Conservation (phyloP, 306 rosid species). For the Dryas drummondii region DNA sequence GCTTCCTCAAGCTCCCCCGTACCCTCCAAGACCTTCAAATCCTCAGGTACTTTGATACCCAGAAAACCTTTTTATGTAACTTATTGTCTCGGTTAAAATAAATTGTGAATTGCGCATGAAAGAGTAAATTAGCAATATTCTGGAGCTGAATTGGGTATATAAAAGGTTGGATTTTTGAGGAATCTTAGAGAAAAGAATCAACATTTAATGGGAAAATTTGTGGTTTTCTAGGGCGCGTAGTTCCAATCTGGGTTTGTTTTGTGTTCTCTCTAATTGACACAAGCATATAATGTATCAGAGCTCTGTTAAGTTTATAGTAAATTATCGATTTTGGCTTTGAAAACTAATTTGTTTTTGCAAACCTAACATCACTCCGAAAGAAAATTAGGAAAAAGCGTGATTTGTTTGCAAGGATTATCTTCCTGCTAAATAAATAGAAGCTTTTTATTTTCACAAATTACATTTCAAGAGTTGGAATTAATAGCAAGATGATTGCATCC, state of each 20-base stretch:
- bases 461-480: neutral
- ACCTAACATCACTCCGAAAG: neutral
- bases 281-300: neutral
- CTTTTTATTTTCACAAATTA: neutral
- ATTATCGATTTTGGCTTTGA: neutral
- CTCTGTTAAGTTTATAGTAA: neutral
- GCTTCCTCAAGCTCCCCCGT: slow-evolving; percentile 95
- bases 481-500: neutral
- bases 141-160: slow-evolving; percentile 8
- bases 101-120: neutral
- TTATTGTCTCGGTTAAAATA: too few species aligned
- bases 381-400: neutral
- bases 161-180: neutral
- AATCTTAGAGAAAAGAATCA: neutral
- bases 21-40: slow-evolving; percentile 81
- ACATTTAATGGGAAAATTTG: neutral
- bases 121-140: neutral
- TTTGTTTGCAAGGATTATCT: neutral
- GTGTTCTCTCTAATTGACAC: neutral
- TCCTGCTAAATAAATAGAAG: neutral
- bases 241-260: neutral
- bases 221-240: neutral
- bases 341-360: neutral
- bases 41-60: slow-evolving; percentile 48
- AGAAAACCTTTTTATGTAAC: too few species aligned